A percentile compares a stretch with the other conserved stretches of the same genome.
phyloP scores from a whole-genome alignment of 805 yeast species.

The Starmerella ratchasimensis region DNA sequence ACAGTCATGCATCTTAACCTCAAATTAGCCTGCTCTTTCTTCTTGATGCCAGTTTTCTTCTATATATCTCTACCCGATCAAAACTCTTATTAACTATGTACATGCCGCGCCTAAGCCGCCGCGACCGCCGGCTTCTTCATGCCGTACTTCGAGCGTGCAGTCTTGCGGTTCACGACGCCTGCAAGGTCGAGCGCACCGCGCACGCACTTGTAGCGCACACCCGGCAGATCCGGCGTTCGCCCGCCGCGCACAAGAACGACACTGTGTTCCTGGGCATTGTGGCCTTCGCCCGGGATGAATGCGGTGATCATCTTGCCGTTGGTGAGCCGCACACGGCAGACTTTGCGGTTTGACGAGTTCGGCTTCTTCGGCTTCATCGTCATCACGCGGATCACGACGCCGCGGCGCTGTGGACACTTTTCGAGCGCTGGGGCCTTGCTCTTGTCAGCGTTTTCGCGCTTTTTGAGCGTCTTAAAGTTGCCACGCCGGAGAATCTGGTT shows the following conservation, averaged over 20 bases:
- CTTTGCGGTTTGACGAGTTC: slow-evolving; percentile 94
- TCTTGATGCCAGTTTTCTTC: too few species aligned
- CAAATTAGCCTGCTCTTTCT: too few species aligned
- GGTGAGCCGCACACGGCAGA: slow-evolving; percentile 82
- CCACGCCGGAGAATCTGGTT: slow-evolving; percentile 28
- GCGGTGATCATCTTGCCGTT: slow-evolving; percentile 84
- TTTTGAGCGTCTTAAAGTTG: slow-evolving; percentile 23
- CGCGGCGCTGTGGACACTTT: slow-evolving; percentile 74
- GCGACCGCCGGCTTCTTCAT: slow-evolving; percentile 40
- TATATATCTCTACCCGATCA: too few species aligned
- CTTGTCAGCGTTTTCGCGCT: slow-evolving; percentile 27
- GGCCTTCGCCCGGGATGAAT: slow-evolving; percentile 97
- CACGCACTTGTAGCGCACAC: slow-evolving; percentile 86
- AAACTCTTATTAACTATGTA: slow-evolving; percentile 4
- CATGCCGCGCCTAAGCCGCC: neutral
- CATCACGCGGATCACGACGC: slow-evolving; percentile 88
- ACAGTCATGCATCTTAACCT: too few species aligned
- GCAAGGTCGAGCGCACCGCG: slow-evolving; percentile 89
- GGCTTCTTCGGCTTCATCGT: slow-evolving; percentile 96
- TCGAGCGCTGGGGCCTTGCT: slow-evolving; percentile 72
- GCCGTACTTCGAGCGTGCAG: slow-evolving; percentile 88
- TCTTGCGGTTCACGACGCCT: slow-evolving; percentile 85
- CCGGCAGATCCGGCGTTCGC: slow-evolving; percentile 93
- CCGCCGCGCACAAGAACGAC: slow-evolving; percentile 97
- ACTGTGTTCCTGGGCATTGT: slow-evolving; percentile 92